These are phyloP conservation scores for Stephanodiscus minutulus DNA, from an alignment of 108 stramenopile genomes.

Conservation along the genomic window DNA sequence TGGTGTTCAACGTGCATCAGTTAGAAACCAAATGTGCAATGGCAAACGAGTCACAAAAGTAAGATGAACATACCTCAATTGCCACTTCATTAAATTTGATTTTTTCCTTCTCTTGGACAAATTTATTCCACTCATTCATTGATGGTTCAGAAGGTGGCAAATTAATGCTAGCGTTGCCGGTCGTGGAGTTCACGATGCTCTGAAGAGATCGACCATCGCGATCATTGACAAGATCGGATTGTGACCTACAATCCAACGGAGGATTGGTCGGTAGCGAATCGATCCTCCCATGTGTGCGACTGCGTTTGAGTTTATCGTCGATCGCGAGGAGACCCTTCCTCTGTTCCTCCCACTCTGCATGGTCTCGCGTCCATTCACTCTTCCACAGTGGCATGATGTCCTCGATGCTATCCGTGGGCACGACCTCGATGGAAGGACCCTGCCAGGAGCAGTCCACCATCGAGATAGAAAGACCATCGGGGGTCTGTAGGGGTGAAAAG, in stretches of 20 bases:
- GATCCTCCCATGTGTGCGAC: background rate
- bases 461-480: slow-evolving; percentile 14
- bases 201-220: background rate
- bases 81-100: slow-evolving; percentile 30
- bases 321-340: background rate
- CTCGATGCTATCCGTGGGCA: slow-evolving; percentile 26
- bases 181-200: too few relatives aligned
- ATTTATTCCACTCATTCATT: slow-evolving; percentile 16
- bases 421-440: slow-evolving; percentile 27
- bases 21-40: background rate
- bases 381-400: slow-evolving; percentile 30
- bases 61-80: slow-evolving; percentile 18
- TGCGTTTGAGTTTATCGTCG: background rate
- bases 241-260: background rate
- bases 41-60: background rate
- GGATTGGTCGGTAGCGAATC: background rate
- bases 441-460: slow-evolving; percentile 17
- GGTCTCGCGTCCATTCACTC: slow-evolving; percentile 32
- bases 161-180: background rate
- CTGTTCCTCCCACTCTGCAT: slow-evolving; percentile 21
- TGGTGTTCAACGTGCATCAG: background rate
- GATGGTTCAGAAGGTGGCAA: background rate
- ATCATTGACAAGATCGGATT: background rate
- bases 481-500: slow-evolving; percentile 2
- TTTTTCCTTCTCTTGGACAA: slow-evolving; percentile 28